phyloP scores from a whole-genome alignment of 129 eudicot genomes.

The Pseudognaphalium luteoalbum region DNA sequence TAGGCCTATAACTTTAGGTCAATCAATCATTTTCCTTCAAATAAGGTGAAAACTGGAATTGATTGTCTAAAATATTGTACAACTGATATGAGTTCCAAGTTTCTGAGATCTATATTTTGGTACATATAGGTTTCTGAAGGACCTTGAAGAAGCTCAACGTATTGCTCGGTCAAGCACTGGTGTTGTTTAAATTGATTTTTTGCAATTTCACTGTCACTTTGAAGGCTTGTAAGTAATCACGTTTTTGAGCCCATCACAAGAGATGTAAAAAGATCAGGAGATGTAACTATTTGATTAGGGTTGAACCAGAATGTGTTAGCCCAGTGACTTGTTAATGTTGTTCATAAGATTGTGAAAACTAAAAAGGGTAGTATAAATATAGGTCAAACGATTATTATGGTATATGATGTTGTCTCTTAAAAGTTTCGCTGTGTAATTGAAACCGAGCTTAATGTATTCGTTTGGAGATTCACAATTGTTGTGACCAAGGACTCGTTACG shows the following conservation, averaged over 20 bases:
- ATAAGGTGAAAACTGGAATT: not conserved
- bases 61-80: not conserved
- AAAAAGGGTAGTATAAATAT: slow-evolving; percentile 5
- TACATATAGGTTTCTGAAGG: slow-evolving; percentile 73
- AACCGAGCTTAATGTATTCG: not conserved
- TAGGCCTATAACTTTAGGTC: too few relatives aligned
- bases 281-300: slow-evolving; percentile 8
- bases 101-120: slow-evolving; percentile 17
- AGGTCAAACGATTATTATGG: not conserved
- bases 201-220: not conserved
- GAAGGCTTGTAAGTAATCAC: slow-evolving; percentile 27
- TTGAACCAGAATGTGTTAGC: slow-evolving; percentile 3
- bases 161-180: slow-evolving; percentile 61
- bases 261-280: slow-evolving; percentile 9
- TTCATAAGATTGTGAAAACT: slow-evolving; percentile 21
- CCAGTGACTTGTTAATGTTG: slow-evolving; percentile 19
- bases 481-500: not conserved
- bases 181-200: slow-evolving; percentile 41
- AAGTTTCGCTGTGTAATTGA: not conserved
- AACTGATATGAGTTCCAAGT: not conserved
- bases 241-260: not conserved
- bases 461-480: not conserved
- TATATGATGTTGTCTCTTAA: slow-evolving; percentile 11
- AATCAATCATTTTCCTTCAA: not conserved
- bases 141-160: slow-evolving; percentile 96